These are phyloP conservation scores for Dothidotthia symphoricarpi DNA, from an alignment of 2,329 filamentous ascomycete species.

Conservation along the genomic window DNA sequence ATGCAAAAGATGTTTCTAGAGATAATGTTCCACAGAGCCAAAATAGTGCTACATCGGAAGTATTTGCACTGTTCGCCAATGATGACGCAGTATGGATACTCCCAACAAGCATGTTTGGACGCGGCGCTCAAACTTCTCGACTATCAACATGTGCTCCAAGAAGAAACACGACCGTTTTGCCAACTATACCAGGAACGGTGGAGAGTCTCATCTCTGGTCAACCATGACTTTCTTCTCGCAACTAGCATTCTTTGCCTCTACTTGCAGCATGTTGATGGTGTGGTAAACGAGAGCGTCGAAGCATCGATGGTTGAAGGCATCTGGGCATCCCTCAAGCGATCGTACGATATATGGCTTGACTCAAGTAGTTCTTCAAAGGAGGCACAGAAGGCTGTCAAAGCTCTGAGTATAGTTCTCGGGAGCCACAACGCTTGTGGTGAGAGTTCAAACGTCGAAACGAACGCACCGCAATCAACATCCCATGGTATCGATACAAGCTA, in stretches of 20 bases:
- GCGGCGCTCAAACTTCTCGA: conserved; percentile 51
- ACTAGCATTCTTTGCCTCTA: conserved; percentile 52
- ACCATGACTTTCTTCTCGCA: conserved; percentile 51
- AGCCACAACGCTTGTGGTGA: too few species aligned
- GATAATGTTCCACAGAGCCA: conserved; percentile 52
- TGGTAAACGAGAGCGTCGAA: too few species aligned
- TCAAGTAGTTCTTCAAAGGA: too few species aligned
- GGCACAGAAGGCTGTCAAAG: too few species aligned
- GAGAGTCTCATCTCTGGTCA: conserved; percentile 48
- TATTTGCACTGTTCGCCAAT: conserved; percentile 48
- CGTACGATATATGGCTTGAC: too few species aligned
- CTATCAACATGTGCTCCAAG: conserved; percentile 52
- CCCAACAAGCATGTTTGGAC: conserved; percentile 48
- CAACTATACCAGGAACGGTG: conserved; percentile 47
- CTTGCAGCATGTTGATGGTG: too few species aligned
- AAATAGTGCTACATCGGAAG: conserved; percentile 55
- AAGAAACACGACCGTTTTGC: conserved; percentile 48
- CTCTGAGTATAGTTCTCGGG: too few species aligned
- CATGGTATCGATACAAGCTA: too few species aligned
- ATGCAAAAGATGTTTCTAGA: conserved; percentile 55
- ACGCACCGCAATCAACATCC: too few species aligned
- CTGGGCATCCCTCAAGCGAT: too few species aligned
- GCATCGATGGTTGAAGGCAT: too few species aligned
- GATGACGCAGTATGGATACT: conserved; percentile 40
- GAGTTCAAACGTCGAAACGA: too few species aligned